Evolutionary conservation across 768 basidiomycete genomes (phyloP).

Genomic region (Clathrus columnatus): DNA sequence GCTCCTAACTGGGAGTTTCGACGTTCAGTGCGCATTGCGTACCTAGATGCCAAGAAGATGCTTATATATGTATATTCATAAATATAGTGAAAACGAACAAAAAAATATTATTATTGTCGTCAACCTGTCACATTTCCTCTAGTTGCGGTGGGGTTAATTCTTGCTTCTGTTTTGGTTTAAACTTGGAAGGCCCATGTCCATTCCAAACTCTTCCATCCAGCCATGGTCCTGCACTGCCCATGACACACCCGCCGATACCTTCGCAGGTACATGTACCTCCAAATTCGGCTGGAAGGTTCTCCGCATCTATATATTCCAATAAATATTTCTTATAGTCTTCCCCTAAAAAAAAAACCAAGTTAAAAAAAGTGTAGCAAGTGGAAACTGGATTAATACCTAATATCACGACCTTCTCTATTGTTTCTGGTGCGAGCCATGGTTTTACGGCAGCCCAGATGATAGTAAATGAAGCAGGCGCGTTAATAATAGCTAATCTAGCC

Average conservation of each 20-base stretch:
- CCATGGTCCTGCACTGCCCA: slow-evolving; percentile 66
- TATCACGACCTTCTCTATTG: slow-evolving; percentile 56
- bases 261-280: slow-evolving; percentile 62
- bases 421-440: slow-evolving; percentile 68
- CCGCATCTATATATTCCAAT: slow-evolving; percentile 50
- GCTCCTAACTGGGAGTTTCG: too few species aligned
- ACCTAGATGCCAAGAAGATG: too few species aligned
- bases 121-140: too few species aligned
- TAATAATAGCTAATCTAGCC: slow-evolving; percentile 63
- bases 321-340: slow-evolving; percentile 48
- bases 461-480: slow-evolving; percentile 65
- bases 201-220: slow-evolving; percentile 33
- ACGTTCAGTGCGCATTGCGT: too few species aligned
- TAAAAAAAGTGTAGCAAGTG: not conserved
- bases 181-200: not conserved
- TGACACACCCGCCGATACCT: slow-evolving; percentile 45
- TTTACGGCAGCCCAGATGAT: slow-evolving; percentile 62
- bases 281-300: slow-evolving; percentile 50
- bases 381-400: slow-evolving; percentile 30
- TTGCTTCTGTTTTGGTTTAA: not conserved
- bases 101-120: too few species aligned
- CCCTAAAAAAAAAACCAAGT: not conserved
- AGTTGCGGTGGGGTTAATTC: too few species aligned
- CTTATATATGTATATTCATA: too few species aligned
- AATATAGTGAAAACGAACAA: too few species aligned